These are phyloP conservation scores for Simplicillium sp. DNA, from an alignment of 2,329 filamentous ascomycete species.

Conservation along the genomic window DNA sequence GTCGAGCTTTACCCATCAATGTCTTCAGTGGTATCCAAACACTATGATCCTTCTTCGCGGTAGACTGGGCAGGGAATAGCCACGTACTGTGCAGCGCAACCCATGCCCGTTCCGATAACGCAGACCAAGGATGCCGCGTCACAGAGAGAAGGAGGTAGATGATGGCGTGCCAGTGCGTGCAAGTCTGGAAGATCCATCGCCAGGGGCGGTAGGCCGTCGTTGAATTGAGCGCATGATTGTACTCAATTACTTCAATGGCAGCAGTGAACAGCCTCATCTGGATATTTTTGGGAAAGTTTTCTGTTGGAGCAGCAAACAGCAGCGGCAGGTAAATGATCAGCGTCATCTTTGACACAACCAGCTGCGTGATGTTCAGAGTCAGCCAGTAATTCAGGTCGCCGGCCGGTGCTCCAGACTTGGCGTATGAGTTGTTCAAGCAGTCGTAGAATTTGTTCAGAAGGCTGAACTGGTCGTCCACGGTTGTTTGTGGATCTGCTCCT, in stretches of 20 bases:
- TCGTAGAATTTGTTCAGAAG: slow-evolving; percentile 36
- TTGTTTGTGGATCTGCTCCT: slow-evolving; percentile 15
- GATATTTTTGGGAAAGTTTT: slow-evolving; percentile 26
- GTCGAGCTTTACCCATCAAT: slow-evolving; percentile 26
- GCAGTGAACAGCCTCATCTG: slow-evolving; percentile 36
- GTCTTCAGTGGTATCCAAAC: slow-evolving; percentile 31
- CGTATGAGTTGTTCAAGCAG: slow-evolving; percentile 29
- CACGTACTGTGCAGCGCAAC: slow-evolving; percentile 32
- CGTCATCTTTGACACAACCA: slow-evolving; percentile 45
- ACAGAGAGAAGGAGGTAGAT: slow-evolving; percentile 45
- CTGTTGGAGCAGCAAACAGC: slow-evolving; percentile 30
- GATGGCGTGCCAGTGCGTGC: slow-evolving; percentile 50
- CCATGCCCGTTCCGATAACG: slow-evolving; percentile 37
- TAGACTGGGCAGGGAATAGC: slow-evolving; percentile 24
- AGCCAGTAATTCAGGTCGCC: slow-evolving; percentile 27
- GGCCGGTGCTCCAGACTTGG: slow-evolving; percentile 24
- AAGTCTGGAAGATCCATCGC: slow-evolving; percentile 51
- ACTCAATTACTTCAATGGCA: slow-evolving; percentile 46
- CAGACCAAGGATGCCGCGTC: slow-evolving; percentile 33
- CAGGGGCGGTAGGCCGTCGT: slow-evolving; percentile 38
- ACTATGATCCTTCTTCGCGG: slow-evolving; percentile 16
- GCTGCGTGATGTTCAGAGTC: slow-evolving; percentile 23
- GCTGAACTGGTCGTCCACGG: slow-evolving; percentile 28
- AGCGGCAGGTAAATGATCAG: slow-evolving; percentile 44
- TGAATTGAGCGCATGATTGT: slow-evolving; percentile 42